Conservation (phyloP, 2,329 filamentous ascomycete species). For the Hyphodiscus sp. region DNA sequence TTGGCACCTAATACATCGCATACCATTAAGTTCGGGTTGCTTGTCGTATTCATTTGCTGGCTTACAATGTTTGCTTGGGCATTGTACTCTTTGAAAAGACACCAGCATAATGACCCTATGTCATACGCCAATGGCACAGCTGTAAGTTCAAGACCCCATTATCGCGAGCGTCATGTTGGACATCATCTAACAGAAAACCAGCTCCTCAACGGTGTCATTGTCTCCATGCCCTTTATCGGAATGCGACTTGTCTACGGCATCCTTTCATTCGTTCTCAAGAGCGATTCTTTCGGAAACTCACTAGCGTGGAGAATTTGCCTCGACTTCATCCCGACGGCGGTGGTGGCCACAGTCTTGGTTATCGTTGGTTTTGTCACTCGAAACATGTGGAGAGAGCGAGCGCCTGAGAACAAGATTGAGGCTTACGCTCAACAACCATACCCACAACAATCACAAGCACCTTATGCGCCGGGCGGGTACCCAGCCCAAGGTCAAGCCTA, state of each 20-base stretch:
- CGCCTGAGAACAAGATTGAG: neutral
- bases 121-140: neutral
- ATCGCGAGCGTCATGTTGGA: neutral
- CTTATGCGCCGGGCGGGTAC: too few species aligned
- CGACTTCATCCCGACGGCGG: neutral
- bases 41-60: neutral
- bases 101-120: neutral
- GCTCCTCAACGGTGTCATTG: constrained; percentile 1
- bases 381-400: neutral
- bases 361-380: neutral
- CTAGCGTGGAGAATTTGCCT: neutral
- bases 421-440: too few species aligned
- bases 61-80: neutral
- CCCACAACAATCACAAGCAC: too few species aligned
- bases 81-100: neutral
- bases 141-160: neutral
- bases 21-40: neutral
- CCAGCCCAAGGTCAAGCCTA: too few species aligned
- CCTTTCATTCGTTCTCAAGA: neutral
- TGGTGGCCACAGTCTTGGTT: neutral
- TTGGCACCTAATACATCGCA: neutral
- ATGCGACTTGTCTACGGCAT: constrained; percentile 1
- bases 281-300: neutral
- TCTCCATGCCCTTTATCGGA: constrained; percentile 3
- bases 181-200: neutral